These are phyloP conservation scores for Dactylellina drechsleri DNA, from an alignment of 2,329 filamentous ascomycete genomes.

Conservation along the genomic window DNA sequence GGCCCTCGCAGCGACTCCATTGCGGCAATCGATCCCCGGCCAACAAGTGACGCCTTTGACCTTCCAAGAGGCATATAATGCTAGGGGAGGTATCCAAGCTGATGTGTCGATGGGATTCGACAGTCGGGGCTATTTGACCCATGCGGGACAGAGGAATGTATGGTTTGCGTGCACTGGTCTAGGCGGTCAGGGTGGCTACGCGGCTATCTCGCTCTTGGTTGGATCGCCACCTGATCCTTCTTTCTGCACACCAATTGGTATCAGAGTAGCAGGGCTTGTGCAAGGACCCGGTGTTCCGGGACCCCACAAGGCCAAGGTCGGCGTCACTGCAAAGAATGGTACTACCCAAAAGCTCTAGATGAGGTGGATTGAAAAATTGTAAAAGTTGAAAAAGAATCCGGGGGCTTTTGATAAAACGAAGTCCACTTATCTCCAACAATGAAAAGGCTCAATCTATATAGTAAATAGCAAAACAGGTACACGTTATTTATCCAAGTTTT, in stretches of 20 bases:
- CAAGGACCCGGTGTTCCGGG: too few species aligned
- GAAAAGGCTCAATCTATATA: too few species aligned
- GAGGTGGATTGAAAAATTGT: too few species aligned
- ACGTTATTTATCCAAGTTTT: too few species aligned
- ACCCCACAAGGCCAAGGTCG: too few species aligned
- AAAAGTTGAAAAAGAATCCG: too few species aligned
- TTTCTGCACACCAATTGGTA: slow-evolving; percentile 27
- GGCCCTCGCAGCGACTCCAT: slow-evolving; percentile 35
- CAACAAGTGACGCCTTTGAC: slow-evolving; percentile 37
- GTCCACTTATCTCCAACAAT: too few species aligned
- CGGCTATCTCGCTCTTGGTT: slow-evolving; percentile 35
- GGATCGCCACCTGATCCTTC: slow-evolving; percentile 22
- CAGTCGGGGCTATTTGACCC: slow-evolving; percentile 27
- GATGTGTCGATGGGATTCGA: slow-evolving; percentile 45
- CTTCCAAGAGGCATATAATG: slow-evolving; percentile 33
- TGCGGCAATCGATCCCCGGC: slow-evolving; percentile 13
- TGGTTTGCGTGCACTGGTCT: slow-evolving; percentile 39
- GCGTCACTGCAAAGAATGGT: too few species aligned
- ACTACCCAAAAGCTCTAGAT: too few species aligned
- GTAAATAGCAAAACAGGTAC: too few species aligned
- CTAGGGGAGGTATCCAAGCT: not conserved
- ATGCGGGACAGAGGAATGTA: slow-evolving; percentile 23
- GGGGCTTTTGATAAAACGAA: too few species aligned
- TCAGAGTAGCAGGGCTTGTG: not conserved
- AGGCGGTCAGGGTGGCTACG: slow-evolving; percentile 23